Base-by-base conservation (phyloP, 345 rosid genomes). In the Schrenkiella parvula region DNA sequence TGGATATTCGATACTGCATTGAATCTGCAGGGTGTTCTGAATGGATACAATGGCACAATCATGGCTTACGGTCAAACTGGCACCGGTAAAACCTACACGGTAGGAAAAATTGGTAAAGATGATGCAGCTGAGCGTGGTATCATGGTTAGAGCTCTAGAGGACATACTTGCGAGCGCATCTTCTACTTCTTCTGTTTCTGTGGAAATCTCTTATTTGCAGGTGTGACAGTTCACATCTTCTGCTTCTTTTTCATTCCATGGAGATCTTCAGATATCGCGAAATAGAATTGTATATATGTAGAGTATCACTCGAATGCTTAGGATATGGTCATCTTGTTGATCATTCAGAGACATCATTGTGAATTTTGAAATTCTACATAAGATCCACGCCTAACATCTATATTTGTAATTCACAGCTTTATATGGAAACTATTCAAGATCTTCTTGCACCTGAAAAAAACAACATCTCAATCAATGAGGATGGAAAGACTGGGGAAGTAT, bases 21-120 rank as follows among this genome's bases (percentile, higher is more conserved):
- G 67, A 19, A 39, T 84, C 76, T 74, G 85, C 86, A 93, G 98
- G 83, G 97, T 72, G 97, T 93, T 43, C 47, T 89, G 92, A 80
- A 51, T 79, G 98, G 98, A 50, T 93, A 93, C 73, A 93, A 93
- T 78, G 98, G 97, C 58, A 93, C 98, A 2, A 82, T 93, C 51
- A 90, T 93, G 98, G 98, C 97, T 63, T 93, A 93, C 9, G 98
- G 98, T 72, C 98, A 93, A 83, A 93, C 97, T 0, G 97, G 97
- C 12, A 93, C 91, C 0, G 97, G 98, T 21, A 93, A 93, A 79
- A 93, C 98, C 42, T 89, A 87, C 73, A 90, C 97, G 1, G 90
- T 90, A 22, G 98, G 97, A 3, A 85, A 79, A 72, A 78, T 93
- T 44, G 96, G 97, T 42, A 89, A 88, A 80, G 85, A 86, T 59